Evolutionary conservation across 305 asterid species (phyloP), one percentile per base, ranked within the genome.

Genomic region (Petunia hybrid): DNA sequence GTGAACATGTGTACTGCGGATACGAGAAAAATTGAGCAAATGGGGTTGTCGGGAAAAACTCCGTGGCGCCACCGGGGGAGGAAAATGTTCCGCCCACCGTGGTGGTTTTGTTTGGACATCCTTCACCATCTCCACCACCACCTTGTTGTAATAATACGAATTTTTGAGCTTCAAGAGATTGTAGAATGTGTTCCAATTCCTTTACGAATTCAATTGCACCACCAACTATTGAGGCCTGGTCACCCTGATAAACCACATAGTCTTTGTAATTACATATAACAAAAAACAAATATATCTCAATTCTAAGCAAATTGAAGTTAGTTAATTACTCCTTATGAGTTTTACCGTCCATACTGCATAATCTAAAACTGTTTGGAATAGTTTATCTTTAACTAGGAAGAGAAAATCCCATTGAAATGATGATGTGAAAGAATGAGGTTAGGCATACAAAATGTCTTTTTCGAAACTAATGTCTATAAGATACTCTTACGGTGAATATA

Each of bases 151-250:
- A 46, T 76, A 82, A 22, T 31, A 75, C 69, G 31, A 79, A 86
- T 59, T 92, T 95, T 82, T 92, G 80, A 79, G 94, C 95, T 84
- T 95, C 98, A 8, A 95, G 93, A 41, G 93, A 85, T 69, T 92
- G 99, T 62, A 95, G 80, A 36, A 88, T 86, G 87, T 95, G 97
- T 16, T 95, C 98, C 2, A 95, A 90, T 63, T 91, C 98, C 89
- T 94, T 95, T 81, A 95, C 97, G 80, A 90, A 95, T 31, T 95
- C 97, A 66, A 95, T 92, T 55, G 98, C 97, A 8, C 99, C 99
- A 22, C 98, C 98, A 45, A 95, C 97, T 8, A 93, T 91, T 2
- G 99, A 95, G 4, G 98, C 97, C 73, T 95, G 98, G 84, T 95
- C 98, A 75, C 98, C 98, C 99, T 95, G 76, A 22, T 22, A 22